Conservation (phyloP, 1,284 basidiomycete genomes). For the Boletus smithii region DNA sequence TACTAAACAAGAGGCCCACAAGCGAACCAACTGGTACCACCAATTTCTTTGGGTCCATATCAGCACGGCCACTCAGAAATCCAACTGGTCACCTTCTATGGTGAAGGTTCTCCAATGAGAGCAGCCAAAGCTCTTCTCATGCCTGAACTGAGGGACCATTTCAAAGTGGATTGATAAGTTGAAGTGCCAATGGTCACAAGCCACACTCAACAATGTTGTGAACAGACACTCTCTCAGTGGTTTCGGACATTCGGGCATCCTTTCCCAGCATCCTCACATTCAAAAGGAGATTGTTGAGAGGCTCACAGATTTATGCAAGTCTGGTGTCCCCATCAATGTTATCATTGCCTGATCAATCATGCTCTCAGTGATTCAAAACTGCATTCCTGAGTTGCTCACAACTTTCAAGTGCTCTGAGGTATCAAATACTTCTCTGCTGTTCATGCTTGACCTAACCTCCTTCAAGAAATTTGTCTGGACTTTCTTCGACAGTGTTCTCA, state of each 20-base stretch:
- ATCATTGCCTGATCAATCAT: too few species aligned
- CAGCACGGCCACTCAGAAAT: slow-evolving; percentile 1
- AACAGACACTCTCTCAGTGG: slow-evolving; percentile 13
- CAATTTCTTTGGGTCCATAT: slow-evolving; percentile 2
- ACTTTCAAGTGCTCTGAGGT: slow-evolving; percentile 23
- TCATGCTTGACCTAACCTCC: background rate
- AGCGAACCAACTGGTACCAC: slow-evolving; percentile 19
- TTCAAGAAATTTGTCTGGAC: slow-evolving; percentile 14
- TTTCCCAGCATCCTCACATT: too few species aligned
- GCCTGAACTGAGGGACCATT: background rate
- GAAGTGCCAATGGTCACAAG: background rate
- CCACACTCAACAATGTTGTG: slow-evolving; percentile 10
- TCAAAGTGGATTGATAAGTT: slow-evolving; percentile 17
- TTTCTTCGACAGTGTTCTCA: slow-evolving; percentile 12
- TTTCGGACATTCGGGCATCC: slow-evolving; percentile 12
- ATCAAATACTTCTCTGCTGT: background rate
- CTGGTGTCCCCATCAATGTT: too few species aligned
- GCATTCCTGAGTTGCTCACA: too few species aligned
- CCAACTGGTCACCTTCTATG: slow-evolving; percentile 16
- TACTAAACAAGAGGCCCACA: slow-evolving; percentile 10
- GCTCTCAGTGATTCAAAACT: too few species aligned
- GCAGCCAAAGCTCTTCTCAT: slow-evolving; percentile 5
- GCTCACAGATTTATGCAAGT: too few species aligned
- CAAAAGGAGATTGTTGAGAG: too few species aligned
- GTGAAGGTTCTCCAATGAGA: slow-evolving; percentile 4